Evolutionary conservation across 208 protist species (phyloP).

Genomic region (Sergeia podlipaevii): DNA sequence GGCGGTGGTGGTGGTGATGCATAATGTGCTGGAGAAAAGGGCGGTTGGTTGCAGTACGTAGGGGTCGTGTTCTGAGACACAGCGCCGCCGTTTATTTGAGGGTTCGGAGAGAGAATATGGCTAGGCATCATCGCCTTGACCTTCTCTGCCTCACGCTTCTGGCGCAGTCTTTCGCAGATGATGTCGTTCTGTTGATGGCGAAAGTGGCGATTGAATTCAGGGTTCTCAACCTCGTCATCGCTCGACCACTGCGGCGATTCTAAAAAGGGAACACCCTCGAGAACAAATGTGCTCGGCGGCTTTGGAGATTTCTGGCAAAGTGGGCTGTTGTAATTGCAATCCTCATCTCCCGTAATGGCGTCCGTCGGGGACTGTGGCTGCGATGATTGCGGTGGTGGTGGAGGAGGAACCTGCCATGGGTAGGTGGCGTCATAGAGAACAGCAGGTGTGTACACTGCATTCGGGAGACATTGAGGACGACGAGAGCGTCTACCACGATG

Average conservation of each 20-base stretch:
- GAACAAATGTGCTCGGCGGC: conserved; percentile 1
- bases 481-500: too few relatives aligned
- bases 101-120: too few relatives aligned
- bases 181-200: conserved; percentile 22
- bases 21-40: too few relatives aligned
- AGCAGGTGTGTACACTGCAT: too few relatives aligned
- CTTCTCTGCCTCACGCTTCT: too few relatives aligned
- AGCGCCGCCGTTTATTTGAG: too few relatives aligned
- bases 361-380: not conserved
- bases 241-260: conserved; percentile 43
- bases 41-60: too few relatives aligned
- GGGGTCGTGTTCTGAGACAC: too few relatives aligned
- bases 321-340: not conserved
- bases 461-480: too few relatives aligned
- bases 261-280: conserved; percentile 22
- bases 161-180: too few relatives aligned
- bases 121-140: too few relatives aligned
- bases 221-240: conserved; percentile 49
- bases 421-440: not conserved
- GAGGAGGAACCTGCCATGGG: not conserved
- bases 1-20: too few relatives aligned
- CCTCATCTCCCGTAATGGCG: not conserved
- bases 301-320: not conserved
- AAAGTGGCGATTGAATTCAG: conserved; percentile 34
- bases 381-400: not conserved